These are phyloP conservation scores for Daldinia sp. DNA, from an alignment of 2,329 filamentous ascomycete species.

Conservation along the genomic window DNA sequence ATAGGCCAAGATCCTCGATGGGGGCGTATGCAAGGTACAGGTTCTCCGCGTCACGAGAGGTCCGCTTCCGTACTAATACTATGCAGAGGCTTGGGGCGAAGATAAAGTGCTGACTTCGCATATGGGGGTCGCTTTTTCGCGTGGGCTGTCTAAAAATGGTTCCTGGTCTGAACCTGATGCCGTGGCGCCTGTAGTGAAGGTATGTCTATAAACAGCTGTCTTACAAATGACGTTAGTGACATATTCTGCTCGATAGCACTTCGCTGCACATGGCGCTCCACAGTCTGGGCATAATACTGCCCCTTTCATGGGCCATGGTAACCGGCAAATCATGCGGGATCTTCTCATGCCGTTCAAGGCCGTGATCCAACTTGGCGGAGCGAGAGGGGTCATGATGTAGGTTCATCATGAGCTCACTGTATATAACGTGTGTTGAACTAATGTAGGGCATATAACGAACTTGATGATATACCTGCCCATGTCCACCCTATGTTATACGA, in stretches of 20 bases:
- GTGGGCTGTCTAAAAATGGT: slow-evolving; percentile 59
- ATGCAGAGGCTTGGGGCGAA: slow-evolving; percentile 59
- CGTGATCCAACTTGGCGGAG: slow-evolving; percentile 57
- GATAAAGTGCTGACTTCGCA: slow-evolving; percentile 59
- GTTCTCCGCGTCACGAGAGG: slow-evolving; percentile 3
- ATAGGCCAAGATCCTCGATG: slow-evolving; percentile 59
- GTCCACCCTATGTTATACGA: slow-evolving; percentile 56
- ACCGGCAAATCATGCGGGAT: slow-evolving; percentile 57
- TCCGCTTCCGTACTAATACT: slow-evolving; percentile 19
- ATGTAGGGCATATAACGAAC: slow-evolving; percentile 55
- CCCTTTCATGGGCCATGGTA: slow-evolving; percentile 59
- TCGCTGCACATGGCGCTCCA: slow-evolving; percentile 59
- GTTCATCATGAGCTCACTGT: background rate
- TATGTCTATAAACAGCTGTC: slow-evolving; percentile 21
- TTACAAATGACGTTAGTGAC: background rate
- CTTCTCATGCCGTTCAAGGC: slow-evolving; percentile 59
- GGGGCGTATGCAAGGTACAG: slow-evolving; percentile 57
- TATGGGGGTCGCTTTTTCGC: slow-evolving; percentile 60
- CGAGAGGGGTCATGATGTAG: slow-evolving; percentile 59
- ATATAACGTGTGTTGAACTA: slow-evolving; percentile 3
- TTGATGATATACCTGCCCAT: slow-evolving; percentile 57
- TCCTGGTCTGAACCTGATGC: slow-evolving; percentile 58
- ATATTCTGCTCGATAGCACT: slow-evolving; percentile 50
- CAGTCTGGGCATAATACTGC: slow-evolving; percentile 59
- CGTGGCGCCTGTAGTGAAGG: slow-evolving; percentile 59